These are phyloP conservation scores for Talaromyces funiculosus DNA, from an alignment of 2,329 filamentous ascomycete species.

Conservation along the genomic window DNA sequence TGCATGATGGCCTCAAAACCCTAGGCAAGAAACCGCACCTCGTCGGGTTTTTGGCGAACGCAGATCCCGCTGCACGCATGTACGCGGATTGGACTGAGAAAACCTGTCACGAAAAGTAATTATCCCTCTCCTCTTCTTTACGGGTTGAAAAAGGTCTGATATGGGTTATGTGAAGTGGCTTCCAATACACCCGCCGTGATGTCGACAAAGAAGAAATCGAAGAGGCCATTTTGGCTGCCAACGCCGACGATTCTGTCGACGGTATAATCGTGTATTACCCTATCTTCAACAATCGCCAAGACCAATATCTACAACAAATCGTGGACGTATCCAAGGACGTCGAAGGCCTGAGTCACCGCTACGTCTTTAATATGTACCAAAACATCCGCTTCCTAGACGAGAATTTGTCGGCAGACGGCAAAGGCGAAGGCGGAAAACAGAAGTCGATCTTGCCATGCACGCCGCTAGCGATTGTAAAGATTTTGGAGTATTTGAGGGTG, in stretches of 20 bases:
- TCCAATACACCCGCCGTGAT: constrained; percentile 77
- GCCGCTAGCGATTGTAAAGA: constrained; percentile 92
- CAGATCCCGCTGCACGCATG: constrained; percentile 81
- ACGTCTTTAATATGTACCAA: constrained; percentile 99
- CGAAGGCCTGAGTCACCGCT: constrained; percentile 85
- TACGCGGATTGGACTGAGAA: constrained; percentile 98
- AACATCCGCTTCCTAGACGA: constrained; percentile 91
- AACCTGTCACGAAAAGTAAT: constrained; percentile 89
- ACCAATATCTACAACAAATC: constrained; percentile 93
- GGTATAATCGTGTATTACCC: constrained; percentile 98
- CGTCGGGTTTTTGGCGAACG: constrained; percentile 87
- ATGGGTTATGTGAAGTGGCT: constrained; percentile 66
- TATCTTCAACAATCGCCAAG: constrained; percentile 84
- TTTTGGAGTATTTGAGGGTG: constrained; percentile 88
- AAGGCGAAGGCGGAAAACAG: constrained; percentile 49
- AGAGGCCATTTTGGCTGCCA: constrained; percentile 79
- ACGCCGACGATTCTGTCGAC: constrained; percentile 69
- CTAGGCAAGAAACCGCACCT: constrained; percentile 70
- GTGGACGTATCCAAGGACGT: constrained; percentile 89
- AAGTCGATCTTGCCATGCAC: constrained; percentile 96
- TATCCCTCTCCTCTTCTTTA: background rate
- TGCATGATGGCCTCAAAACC: constrained; percentile 66
- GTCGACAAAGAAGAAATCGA: constrained; percentile 85
- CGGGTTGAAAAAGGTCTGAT: too few relatives aligned
- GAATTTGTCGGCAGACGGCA: background rate